phyloP scores from a whole-genome alignment of 1,284 basidiomycete species.

The Leccinum insolens region DNA sequence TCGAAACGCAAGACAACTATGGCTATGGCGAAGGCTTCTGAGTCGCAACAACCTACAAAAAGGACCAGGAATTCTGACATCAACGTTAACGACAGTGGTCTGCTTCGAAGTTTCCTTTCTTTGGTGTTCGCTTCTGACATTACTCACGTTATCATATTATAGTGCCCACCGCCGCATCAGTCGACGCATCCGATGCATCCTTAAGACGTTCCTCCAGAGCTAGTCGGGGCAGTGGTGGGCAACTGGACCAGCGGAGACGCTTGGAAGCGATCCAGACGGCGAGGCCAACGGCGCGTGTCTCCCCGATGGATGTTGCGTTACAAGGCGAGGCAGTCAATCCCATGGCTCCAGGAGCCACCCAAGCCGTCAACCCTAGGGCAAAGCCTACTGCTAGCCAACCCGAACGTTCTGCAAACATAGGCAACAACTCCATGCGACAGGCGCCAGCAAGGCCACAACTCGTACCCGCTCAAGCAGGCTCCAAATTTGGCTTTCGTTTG shows the following conservation, averaged over 20 bases:
- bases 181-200: neutral
- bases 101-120: too few species aligned
- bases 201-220: neutral
- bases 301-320: neutral
- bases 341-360: neutral
- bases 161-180: neutral
- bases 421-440: neutral
- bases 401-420: neutral
- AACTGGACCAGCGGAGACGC: neutral
- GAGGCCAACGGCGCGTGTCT: neutral
- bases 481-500: neutral
- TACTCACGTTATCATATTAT: neutral
- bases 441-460: neutral
- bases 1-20: too few species aligned
- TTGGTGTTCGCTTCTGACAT: too few species aligned
- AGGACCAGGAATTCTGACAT: too few species aligned
- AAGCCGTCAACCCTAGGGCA: neutral
- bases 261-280: neutral
- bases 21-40: too few species aligned
- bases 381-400: neutral
- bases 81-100: too few species aligned
- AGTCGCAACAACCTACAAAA: too few species aligned
- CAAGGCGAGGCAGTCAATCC: neutral
- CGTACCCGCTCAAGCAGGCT: neutral
- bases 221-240: neutral